phyloP scores from a whole-genome alignment of 2,329 filamentous ascomycete genomes.

The Huntiella moniliformis region DNA sequence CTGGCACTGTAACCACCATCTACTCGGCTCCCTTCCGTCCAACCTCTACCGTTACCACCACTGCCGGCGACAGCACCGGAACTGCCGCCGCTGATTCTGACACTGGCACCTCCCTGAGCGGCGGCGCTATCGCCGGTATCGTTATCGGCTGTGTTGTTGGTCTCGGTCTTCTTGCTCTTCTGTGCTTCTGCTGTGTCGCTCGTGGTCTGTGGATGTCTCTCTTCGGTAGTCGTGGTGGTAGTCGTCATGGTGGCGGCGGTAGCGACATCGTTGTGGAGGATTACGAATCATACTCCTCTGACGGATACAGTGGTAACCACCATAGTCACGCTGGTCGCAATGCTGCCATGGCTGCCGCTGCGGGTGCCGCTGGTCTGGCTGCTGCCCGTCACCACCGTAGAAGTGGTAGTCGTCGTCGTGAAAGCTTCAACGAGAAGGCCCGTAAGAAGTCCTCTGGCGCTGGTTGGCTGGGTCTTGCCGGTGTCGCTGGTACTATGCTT shows the following conservation, averaged over 20 bases:
- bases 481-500: constrained; percentile 30
- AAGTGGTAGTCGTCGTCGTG: constrained; percentile 1
- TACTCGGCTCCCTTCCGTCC: constrained; percentile 34
- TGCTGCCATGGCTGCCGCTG: constrained; percentile 7
- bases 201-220: constrained; percentile 43
- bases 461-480: constrained; percentile 34
- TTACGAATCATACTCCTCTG: constrained; percentile 35
- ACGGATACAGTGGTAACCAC: not conserved
- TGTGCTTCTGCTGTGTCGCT: constrained; percentile 59
- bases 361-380: constrained; percentile 3
- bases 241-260: constrained; percentile 19
- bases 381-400: not conserved
- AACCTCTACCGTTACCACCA: constrained; percentile 33
- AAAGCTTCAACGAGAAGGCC: constrained; percentile 24
- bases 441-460: constrained; percentile 29
- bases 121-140: constrained; percentile 62
- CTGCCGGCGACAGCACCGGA: constrained; percentile 27
- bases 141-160: constrained; percentile 56
- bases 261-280: constrained; percentile 21
- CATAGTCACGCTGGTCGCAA: constrained; percentile 16
- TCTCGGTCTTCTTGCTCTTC: constrained; percentile 43
- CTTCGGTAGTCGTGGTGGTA: constrained; percentile 26
- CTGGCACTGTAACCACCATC: constrained; percentile 33
- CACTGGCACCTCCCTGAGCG: constrained; percentile 33
- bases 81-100: constrained; percentile 20